Evolutionary conservation across 2,329 filamentous ascomycete genomes (phyloP).

Genomic region (Microascus cirrosus): DNA sequence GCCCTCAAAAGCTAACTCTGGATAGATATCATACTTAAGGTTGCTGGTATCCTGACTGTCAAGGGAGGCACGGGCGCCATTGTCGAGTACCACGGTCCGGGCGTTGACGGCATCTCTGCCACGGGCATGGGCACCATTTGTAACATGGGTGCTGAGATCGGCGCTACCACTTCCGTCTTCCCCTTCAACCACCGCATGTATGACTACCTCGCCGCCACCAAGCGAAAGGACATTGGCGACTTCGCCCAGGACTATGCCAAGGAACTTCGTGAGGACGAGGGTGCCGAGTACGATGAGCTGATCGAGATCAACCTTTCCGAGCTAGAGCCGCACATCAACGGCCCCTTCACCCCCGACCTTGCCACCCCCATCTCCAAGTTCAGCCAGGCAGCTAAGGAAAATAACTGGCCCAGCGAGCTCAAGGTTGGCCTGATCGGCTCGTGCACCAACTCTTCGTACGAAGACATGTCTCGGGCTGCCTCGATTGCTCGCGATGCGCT

Average conservation of each 20-base stretch:
- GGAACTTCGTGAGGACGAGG: slow-evolving; percentile 79
- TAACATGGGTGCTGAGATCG: slow-evolving; percentile 56
- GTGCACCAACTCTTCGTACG: slow-evolving; percentile 83
- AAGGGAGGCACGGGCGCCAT: slow-evolving; percentile 96
- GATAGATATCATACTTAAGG: slow-evolving; percentile 88
- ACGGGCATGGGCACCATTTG: slow-evolving; percentile 60
- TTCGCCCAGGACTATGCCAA: slow-evolving; percentile 75
- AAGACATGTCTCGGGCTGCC: slow-evolving; percentile 89
- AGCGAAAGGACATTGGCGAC: slow-evolving; percentile 82
- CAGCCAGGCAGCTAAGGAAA: slow-evolving; percentile 83
- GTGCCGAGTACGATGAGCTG: slow-evolving; percentile 88
- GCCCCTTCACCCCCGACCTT: slow-evolving; percentile 96
- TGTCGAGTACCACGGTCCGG: slow-evolving; percentile 63
- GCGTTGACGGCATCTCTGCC: slow-evolving; percentile 55
- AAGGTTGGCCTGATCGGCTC: slow-evolving; percentile 96
- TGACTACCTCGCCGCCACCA: slow-evolving; percentile 87
- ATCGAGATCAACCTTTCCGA: slow-evolving; percentile 93
- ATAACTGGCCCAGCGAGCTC: slow-evolving; percentile 92
- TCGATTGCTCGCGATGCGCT: slow-evolving; percentile 87
- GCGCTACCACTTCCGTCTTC: slow-evolving; percentile 88
- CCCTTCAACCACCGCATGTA: slow-evolving; percentile 98
- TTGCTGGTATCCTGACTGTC: slow-evolving; percentile 91
- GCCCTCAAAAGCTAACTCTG: slow-evolving; percentile 6
- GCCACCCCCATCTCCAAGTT: slow-evolving; percentile 97
- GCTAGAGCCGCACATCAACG: slow-evolving; percentile 97